Evolutionary conservation across 495 filamentous ascomycete species (phyloP).

Genomic region (Bombardia bombarda): DNA sequence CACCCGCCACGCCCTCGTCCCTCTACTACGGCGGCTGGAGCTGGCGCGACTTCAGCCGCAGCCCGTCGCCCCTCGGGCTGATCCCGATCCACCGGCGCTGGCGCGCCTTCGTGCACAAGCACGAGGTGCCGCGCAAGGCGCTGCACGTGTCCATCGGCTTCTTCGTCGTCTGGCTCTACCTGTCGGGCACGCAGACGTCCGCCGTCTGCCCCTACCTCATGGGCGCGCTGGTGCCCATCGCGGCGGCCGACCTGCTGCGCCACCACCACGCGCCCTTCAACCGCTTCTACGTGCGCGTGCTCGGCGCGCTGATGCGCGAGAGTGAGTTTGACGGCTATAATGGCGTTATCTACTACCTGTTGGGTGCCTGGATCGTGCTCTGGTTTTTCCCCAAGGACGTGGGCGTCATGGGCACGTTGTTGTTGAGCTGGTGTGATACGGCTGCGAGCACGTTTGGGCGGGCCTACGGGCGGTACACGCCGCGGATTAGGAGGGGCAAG

Average conservation of each 20-base stretch:
- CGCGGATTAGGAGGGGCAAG: constrained; percentile 76
- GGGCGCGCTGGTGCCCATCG: constrained; percentile 78
- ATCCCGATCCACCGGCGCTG: constrained; percentile 86
- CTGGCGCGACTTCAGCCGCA: constrained; percentile 77
- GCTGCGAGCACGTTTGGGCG: constrained; percentile 90
- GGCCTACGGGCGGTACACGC: constrained; percentile 80
- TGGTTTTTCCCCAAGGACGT: constrained; percentile 90
- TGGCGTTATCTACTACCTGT: constrained; percentile 92
- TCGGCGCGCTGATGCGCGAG: constrained; percentile 94
- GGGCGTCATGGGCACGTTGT: constrained; percentile 76
- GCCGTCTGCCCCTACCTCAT: constrained; percentile 79
- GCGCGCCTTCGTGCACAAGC: constrained; percentile 63
- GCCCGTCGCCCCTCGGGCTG: constrained; percentile 82
- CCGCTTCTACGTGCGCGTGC: constrained; percentile 68
- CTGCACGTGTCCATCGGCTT: constrained; percentile 95
- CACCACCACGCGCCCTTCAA: constrained; percentile 77
- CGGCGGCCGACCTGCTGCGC: constrained; percentile 70
- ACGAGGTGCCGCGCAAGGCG: constrained; percentile 68
- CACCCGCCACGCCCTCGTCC: constrained; percentile 59
- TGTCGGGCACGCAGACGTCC: constrained; percentile 59
- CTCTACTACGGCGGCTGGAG: constrained; percentile 43
- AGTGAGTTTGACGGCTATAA: constrained; percentile 89
- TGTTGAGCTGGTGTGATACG: constrained; percentile 97
- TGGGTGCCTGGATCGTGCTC: constrained; percentile 80
- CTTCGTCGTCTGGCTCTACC: constrained; percentile 76